Evolutionary conservation across 148 eudicot species (phyloP).

Genomic region (Diospyros kaki): DNA sequence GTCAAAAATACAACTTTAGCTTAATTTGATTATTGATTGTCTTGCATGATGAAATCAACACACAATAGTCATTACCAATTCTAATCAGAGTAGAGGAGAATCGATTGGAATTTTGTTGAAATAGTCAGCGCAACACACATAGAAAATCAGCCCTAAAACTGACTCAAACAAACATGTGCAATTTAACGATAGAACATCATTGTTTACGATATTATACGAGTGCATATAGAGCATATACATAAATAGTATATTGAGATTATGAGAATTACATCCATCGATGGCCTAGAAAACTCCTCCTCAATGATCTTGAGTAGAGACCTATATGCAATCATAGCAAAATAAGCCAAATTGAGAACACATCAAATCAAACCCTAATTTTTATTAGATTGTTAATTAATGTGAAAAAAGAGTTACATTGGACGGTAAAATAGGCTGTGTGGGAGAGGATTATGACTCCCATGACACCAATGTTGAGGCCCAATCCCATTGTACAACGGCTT

Average conservation of each 20-base stretch:
- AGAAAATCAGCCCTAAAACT: conserved; percentile 48
- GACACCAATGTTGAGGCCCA: conserved; percentile 56
- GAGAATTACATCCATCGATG: conserved; percentile 58
- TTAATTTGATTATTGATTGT: neutral
- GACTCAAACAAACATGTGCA: conserved; percentile 27
- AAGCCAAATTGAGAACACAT: neutral
- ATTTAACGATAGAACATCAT: neutral
- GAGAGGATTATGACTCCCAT: conserved; percentile 60
- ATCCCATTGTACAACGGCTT: conserved; percentile 36
- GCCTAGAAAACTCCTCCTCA: conserved; percentile 75
- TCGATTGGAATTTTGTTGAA: conserved; percentile 69
- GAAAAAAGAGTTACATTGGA: conserved; percentile 53
- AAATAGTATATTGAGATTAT: neutral
- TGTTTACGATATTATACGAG: neutral
- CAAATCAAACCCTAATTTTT: neutral
- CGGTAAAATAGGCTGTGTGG: conserved; percentile 79
- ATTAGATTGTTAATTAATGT: neutral
- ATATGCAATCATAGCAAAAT: conserved; percentile 40
- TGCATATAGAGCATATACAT: neutral
- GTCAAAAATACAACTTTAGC: neutral
- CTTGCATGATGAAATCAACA: neutral
- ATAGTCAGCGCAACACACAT: conserved; percentile 76
- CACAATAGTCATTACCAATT: conserved; percentile 46
- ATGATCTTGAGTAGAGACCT: conserved; percentile 77
- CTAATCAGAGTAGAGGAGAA: conserved; percentile 73